Evolutionary conservation across 1,284 basidiomycete species (phyloP), one percentile per base, ranked within the genome.

Genomic region (Bjerkandera adusta): DNA sequence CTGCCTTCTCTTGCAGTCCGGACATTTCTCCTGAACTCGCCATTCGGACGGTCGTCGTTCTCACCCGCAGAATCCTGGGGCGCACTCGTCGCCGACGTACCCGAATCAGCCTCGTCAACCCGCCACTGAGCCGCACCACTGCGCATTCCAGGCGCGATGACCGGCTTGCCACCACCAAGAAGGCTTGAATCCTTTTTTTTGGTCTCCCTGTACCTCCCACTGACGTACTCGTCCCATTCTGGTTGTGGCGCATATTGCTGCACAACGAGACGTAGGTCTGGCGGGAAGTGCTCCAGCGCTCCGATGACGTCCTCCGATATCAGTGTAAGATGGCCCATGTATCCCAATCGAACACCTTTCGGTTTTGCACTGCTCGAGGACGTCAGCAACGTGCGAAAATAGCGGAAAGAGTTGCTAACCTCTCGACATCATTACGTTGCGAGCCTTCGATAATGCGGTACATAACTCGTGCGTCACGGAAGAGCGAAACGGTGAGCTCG

Each of bases 251-350:
- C 85, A 49, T 81, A 81, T 40, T 73, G 70, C 36, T 77, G 69
- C 47, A 95, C 79, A 43, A 74, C 66, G 1, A 76, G 69, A 27
- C 80, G 75, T n/a, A 96, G 74, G 33, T 92, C 89, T 15, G 79
- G 73, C 0, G 94, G 92, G 68, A 92, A 95, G 37, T 89, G 83
- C 37, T 93, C 86, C 32, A 96, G 74, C 5, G 91, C 83, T 49
- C 80, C 81, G 59, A 94, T 83, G 11, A 94, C 86, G 58, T 95
- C 92, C 63, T 95, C 92, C 0, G 92, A 85, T 53, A 99, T 94
- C 51, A 98, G 81, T 10, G 89, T 90, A 35, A 99, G 79, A 64
- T 99, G 95, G 0, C 96, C 96, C 96, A 99, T 99, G 69, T 92
- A 97, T 1, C 95, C 94, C 34, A 94, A 67, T 15, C 93, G 83